Evolutionary conservation across 495 filamentous ascomycete species (phyloP).

Genomic region (Astrothelium macrocarpum): DNA sequence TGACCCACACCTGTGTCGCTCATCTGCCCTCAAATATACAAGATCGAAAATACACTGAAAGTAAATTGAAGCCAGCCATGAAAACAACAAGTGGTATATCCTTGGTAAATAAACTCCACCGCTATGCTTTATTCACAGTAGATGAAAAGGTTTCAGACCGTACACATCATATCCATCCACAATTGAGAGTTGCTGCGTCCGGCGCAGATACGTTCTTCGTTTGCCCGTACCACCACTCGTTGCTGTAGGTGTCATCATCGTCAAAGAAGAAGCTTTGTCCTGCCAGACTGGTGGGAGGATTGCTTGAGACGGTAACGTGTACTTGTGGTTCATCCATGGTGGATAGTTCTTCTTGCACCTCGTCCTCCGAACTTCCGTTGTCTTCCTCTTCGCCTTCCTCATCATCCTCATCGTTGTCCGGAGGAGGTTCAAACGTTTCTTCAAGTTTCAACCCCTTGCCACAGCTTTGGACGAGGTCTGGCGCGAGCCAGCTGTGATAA

Average conservation of each 20-base stretch:
- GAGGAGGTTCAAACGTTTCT: slow-evolving; percentile 70
- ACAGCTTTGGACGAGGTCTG: slow-evolving; percentile 25
- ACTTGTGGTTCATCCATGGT: slow-evolving; percentile 21
- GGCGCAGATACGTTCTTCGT: slow-evolving; percentile 24
- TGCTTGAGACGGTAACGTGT: slow-evolving; percentile 26
- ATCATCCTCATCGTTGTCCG: slow-evolving; percentile 40
- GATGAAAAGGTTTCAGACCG: background rate
- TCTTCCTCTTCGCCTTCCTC: slow-evolving; percentile 40
- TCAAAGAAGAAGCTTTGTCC: slow-evolving; percentile 30
- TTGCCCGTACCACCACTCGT: slow-evolving; percentile 26
- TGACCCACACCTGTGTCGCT: too few relatives aligned
- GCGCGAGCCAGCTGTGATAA: slow-evolving; percentile 28
- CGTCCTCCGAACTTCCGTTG: slow-evolving; percentile 35
- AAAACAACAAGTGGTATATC: background rate
- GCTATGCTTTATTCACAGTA: slow-evolving; percentile 15
- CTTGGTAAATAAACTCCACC: slow-evolving; percentile 13
- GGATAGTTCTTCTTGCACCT: slow-evolving; percentile 27
- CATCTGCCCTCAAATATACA: too few relatives aligned
- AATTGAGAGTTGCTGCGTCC: slow-evolving; percentile 24
- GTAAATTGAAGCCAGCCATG: background rate
- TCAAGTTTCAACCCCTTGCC: slow-evolving; percentile 76
- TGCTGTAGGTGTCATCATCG: slow-evolving; percentile 24
- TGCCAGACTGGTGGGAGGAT: slow-evolving; percentile 20
- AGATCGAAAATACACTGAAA: background rate
- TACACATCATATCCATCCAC: slow-evolving; percentile 21